These are phyloP conservation scores for Schizochytrium sp. DNA, from an alignment of 108 stramenopile genomes.

Conservation along the genomic window DNA sequence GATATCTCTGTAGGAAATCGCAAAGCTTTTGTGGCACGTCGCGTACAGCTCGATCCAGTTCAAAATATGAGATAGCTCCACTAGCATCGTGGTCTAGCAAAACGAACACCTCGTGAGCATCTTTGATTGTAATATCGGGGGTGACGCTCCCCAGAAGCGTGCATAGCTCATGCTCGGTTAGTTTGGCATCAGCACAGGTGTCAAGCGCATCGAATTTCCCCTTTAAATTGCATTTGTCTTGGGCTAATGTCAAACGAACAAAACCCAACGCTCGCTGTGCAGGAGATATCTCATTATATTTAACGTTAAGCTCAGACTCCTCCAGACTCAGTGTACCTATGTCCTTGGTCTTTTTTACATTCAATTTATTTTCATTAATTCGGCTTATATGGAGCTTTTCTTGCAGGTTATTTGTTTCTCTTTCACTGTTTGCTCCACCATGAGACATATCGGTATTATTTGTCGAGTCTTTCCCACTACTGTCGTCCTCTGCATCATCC, in stretches of 20 bases:
- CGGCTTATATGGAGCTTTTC: background rate
- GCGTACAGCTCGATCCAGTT: constrained; percentile 29
- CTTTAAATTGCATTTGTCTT: constrained; percentile 10
- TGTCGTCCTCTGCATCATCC: too few species aligned
- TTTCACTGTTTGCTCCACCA: background rate
- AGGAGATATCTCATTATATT: background rate
- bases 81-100: background rate
- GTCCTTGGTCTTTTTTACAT: background rate
- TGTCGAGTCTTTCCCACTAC: too few species aligned
- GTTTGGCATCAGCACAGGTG: background rate
- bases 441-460: too few species aligned
- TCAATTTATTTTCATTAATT: background rate
- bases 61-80: background rate
- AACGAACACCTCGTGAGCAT: background rate
- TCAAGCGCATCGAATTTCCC: background rate
- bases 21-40: background rate
- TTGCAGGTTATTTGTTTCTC: background rate
- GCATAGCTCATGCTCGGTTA: background rate
- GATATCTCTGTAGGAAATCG: background rate
- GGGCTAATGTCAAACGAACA: background rate
- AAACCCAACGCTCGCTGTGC: background rate
- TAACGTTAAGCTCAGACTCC: background rate
- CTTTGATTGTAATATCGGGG: background rate
- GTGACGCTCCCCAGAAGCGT: background rate
- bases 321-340: background rate